A percentile compares a stretch with the other conserved stretches of the same genome.
Conservation (phyloP, 306 rosid species). For the Cicer chorassanicum region DNA sequence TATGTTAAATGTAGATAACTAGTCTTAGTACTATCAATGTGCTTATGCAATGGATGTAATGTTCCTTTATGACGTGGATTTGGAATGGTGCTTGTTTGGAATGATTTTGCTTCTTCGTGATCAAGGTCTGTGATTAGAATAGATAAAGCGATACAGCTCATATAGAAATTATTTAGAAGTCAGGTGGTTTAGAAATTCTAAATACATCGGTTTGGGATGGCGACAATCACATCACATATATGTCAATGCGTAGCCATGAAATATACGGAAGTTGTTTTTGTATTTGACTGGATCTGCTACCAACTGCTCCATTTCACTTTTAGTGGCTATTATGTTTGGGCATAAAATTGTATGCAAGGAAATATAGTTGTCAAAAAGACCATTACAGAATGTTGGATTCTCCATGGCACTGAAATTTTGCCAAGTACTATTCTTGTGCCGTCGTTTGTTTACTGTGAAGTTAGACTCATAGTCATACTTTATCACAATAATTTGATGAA, state of each 20-base stretch:
- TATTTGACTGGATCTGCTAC: slow-evolving; percentile 37
- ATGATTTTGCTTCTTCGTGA: slow-evolving; percentile 22
- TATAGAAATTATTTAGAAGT: slow-evolving; percentile 31
- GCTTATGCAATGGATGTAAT: slow-evolving; percentile 40
- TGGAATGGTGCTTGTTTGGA: slow-evolving; percentile 44
- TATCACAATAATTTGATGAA: slow-evolving; percentile 19
- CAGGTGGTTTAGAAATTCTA: slow-evolving; percentile 26
- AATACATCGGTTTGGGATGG: slow-evolving; percentile 35
- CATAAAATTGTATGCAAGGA: slow-evolving; percentile 22
- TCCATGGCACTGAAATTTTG: slow-evolving; percentile 11
- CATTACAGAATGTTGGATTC: slow-evolving; percentile 38
- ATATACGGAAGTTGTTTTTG: slow-evolving; percentile 23
- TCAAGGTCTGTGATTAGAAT: slow-evolving; percentile 39
- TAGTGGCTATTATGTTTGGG: slow-evolving; percentile 21
- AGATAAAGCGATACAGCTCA: slow-evolving; percentile 24
- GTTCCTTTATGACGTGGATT: slow-evolving; percentile 22
- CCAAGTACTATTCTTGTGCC: neutral
- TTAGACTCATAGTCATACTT: slow-evolving; percentile 36
- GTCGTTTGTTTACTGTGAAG: slow-evolving; percentile 28
- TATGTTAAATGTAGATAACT: slow-evolving; percentile 27
- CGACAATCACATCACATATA: neutral
- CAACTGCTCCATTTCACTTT: slow-evolving; percentile 9
- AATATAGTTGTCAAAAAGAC: slow-evolving; percentile 23
- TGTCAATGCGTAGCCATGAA: slow-evolving; percentile 13
- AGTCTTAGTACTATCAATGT: slow-evolving; percentile 32